These are phyloP conservation scores for Cucurbitaria berberidis DNA, from an alignment of 2,329 filamentous ascomycete species.

Conservation along the genomic window DNA sequence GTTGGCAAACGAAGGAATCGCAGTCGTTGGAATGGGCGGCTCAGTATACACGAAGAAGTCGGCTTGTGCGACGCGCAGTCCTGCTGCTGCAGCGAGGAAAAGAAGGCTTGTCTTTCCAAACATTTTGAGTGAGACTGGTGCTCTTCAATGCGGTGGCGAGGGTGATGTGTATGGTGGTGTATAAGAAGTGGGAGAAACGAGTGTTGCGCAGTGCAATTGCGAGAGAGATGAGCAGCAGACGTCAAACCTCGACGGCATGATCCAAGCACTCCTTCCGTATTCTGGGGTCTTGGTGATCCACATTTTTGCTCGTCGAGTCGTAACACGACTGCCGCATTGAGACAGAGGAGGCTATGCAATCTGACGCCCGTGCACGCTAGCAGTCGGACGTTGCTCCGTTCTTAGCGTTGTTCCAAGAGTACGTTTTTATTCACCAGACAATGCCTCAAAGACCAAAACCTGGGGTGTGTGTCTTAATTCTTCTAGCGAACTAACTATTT, in stretches of 20 bases:
- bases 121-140: conserved; percentile 7
- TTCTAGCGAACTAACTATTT: too few relatives aligned
- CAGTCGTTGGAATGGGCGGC: conserved; percentile 36
- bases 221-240: not conserved
- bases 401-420: not conserved
- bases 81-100: conserved; percentile 21
- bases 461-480: too few relatives aligned
- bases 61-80: conserved; percentile 23
- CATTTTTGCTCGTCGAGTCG: not conserved
- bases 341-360: not conserved
- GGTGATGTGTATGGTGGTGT: not conserved
- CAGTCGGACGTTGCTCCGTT: not conserved
- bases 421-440: too few relatives aligned
- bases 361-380: not conserved
- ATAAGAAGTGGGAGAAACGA: not conserved
- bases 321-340: not conserved
- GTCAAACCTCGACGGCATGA: not conserved
- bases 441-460: too few relatives aligned
- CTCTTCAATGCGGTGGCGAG: not conserved
- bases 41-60: conserved; percentile 44
- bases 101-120: conserved; percentile 19
- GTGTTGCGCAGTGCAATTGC: not conserved
- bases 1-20: conserved; percentile 33
- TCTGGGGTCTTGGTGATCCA: not conserved
- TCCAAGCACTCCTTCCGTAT: not conserved